These are phyloP conservation scores for Colletotrichum trifolii DNA, from an alignment of 2,329 filamentous ascomycete species.

Conservation along the genomic window DNA sequence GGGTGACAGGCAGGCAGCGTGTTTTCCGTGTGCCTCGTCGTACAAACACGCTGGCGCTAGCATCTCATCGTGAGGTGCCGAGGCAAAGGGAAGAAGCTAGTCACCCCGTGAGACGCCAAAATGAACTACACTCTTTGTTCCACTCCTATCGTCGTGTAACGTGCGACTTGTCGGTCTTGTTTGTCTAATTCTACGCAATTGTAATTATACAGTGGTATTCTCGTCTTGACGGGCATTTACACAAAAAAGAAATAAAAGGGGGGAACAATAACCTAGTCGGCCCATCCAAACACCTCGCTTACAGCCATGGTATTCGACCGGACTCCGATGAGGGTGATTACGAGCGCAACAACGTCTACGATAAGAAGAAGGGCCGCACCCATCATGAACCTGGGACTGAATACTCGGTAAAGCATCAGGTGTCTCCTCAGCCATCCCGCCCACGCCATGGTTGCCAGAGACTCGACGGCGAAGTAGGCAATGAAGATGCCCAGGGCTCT, in stretches of 20 bases:
- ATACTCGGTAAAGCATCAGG: conserved; percentile 96
- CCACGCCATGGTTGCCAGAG: conserved; percentile 89
- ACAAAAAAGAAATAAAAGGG: background rate
- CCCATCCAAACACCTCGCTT: conserved; percentile 89
- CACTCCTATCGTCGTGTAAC: conserved; percentile 3
- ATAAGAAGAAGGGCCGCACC: conserved; percentile 77
- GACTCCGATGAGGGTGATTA: conserved; percentile 78
- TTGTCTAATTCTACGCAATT: background rate
- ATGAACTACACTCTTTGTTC: conserved; percentile 31
- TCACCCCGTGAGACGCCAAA: conserved; percentile 24
- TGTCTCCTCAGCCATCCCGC: conserved; percentile 88
- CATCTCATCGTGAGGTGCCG: conserved; percentile 12
- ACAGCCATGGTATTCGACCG: conserved; percentile 83
- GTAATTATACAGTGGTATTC: conserved; percentile 18
- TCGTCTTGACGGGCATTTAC: background rate
- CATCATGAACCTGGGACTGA: conserved; percentile 90
- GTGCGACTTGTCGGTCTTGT: background rate
- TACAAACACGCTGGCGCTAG: background rate
- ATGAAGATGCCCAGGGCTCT: conserved; percentile 80
- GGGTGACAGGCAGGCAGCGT: too few species aligned
- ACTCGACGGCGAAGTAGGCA: conserved; percentile 84
- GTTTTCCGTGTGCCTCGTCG: too few species aligned
- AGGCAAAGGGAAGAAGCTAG: conserved; percentile 26
- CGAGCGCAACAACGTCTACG: conserved; percentile 79
- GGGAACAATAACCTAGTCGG: conserved; percentile 50